These are phyloP conservation scores for Tuber calosporum DNA, from an alignment of 495 filamentous ascomycete species.

Conservation along the genomic window DNA sequence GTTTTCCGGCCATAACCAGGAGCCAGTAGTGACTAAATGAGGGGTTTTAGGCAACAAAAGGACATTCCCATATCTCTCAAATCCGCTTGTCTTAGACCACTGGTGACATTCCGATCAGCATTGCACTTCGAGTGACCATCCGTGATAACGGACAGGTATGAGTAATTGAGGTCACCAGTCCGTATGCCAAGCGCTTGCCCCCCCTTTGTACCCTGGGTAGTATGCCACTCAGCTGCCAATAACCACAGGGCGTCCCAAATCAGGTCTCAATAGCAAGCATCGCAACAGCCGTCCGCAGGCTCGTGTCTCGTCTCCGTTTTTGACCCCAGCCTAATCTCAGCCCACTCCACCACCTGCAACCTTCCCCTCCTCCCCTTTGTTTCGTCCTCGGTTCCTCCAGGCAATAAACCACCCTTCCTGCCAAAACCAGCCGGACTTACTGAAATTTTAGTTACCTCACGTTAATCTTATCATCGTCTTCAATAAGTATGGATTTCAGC, in stretches of 20 bases:
- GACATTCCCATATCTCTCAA: neutral
- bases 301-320: neutral
- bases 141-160: neutral
- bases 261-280: neutral
- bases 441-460: constrained; percentile 6
- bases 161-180: neutral
- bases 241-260: neutral
- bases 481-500: constrained; percentile 43
- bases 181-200: neutral
- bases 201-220: neutral
- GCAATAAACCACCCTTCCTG: neutral
- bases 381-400: neutral
- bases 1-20: neutral
- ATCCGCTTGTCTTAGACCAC: neutral
- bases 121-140: neutral
- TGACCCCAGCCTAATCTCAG: neutral
- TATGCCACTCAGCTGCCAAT: neutral
- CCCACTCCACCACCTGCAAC: constrained; percentile 3
- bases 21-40: neutral
- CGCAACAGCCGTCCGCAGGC: too few relatives aligned
- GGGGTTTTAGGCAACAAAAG: neutral
- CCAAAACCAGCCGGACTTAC: neutral
- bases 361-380: constrained; percentile 8
- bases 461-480: constrained; percentile 8
- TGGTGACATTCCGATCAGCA: neutral